These are phyloP conservation scores for Agrocybe pediades DNA, from an alignment of 768 basidiomycete genomes.

Conservation along the genomic window DNA sequence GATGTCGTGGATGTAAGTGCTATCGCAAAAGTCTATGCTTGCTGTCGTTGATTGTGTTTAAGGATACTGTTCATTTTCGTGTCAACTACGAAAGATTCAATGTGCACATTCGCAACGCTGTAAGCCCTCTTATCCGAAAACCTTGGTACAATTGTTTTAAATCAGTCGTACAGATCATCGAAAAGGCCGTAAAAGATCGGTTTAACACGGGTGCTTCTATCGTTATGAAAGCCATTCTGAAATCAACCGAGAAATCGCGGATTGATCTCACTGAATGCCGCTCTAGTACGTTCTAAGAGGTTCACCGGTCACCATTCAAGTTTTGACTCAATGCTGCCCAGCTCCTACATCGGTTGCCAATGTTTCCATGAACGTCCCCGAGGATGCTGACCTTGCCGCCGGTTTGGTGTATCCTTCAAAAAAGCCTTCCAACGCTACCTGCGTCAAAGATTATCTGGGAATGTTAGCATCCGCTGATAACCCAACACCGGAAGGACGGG, in stretches of 20 bases:
- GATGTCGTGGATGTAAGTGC: constrained; percentile 66
- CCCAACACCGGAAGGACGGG: constrained; percentile 70
- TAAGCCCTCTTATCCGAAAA: constrained; percentile 25
- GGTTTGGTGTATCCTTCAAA: constrained; percentile 60
- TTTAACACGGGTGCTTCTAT: constrained; percentile 76
- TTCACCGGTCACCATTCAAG: neutral
- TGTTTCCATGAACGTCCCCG: constrained; percentile 63
- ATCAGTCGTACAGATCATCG: constrained; percentile 63
- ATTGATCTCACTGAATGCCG: constrained; percentile 58
- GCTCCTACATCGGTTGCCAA: constrained; percentile 69
- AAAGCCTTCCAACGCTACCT: constrained; percentile 57
- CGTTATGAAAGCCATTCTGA: constrained; percentile 72
- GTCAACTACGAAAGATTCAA: constrained; percentile 91
- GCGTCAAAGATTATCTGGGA: constrained; percentile 80
- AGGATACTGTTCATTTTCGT: constrained; percentile 79
- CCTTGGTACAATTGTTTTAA: constrained; percentile 15
- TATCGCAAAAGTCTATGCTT: constrained; percentile 1
- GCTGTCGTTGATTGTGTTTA: constrained; percentile 9
- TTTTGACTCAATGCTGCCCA: constrained; percentile 25
- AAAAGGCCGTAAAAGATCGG: constrained; percentile 72
- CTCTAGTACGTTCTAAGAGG: constrained; percentile 48
- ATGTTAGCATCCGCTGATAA: constrained; percentile 83
- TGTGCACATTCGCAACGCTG: constrained; percentile 84
- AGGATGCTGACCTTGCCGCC: constrained; percentile 60
- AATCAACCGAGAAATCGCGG: constrained; percentile 68